Percentiles rank a stretch among this genome's conserved stretches.
These are phyloP conservation scores for Yamagishiella unicocca DNA, from an alignment of 139 green algal genomes.

Conservation along the genomic window DNA sequence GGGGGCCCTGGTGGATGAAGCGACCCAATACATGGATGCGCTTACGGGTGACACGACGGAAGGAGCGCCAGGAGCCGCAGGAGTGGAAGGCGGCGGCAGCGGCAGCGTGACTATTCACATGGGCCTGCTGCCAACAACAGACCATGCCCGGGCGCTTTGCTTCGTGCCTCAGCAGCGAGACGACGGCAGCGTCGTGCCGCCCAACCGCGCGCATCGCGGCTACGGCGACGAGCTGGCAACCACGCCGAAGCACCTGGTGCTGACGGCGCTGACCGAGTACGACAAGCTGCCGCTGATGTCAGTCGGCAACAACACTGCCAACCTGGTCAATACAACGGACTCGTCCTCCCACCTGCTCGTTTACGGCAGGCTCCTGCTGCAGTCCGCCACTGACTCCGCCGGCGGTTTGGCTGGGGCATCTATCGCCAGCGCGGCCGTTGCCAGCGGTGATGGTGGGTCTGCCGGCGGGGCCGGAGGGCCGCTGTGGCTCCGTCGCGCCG, in stretches of 20 bases:
- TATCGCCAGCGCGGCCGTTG: background rate
- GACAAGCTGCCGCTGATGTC: background rate
- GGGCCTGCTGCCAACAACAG: no score
- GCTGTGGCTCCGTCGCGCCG: background rate
- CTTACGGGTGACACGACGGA: no score
- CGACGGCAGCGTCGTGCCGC: no score
- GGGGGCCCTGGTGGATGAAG: no score
- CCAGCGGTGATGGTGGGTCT: background rate
- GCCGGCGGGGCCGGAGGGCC: no score
- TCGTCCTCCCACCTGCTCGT: background rate
- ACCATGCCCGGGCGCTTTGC: no score
- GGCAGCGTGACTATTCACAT: no score
- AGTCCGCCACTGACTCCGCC: background rate
- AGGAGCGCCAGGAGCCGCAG: no score
- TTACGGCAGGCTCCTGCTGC: background rate
- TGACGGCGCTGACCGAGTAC: background rate
- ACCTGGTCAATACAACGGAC: background rate
- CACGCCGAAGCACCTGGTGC: background rate
- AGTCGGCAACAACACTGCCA: background rate
- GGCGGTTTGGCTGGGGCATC: no score
- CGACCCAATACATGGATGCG: no score
- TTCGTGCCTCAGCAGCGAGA: no score
- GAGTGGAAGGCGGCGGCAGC: no score
- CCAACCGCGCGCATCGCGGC: background rate
- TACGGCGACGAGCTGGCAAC: slow-evolving; percentile 6